Evolutionary conservation across 805 yeast genomes (phyloP), one percentile per base, ranked within the genome.

Genomic region (Metschnikowia kunwiensis): DNA sequence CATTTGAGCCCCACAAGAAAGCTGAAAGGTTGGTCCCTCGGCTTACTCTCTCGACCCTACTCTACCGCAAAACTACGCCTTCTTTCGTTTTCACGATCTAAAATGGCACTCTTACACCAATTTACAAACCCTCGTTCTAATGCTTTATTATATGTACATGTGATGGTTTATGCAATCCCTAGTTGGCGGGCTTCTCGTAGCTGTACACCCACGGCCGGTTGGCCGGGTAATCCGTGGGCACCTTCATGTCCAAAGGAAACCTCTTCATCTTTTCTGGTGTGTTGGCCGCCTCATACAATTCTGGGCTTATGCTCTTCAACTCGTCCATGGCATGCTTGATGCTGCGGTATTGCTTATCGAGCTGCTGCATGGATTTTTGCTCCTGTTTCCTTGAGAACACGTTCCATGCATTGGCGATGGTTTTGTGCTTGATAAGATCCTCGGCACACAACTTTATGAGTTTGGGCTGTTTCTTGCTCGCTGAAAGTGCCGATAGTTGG

Each of bases 201-300:
- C 78, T 75, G 51, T 75, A 75, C 38, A 79, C 78, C 97, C 97
- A 89, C 13, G 84, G 70, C 42, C 74, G 72, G 52, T 76, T 78
- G 13, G 97, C 84, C 10, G 98, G 98, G 43, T 70, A 86, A 38
- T 88, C 91, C 1, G 95, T 83, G 14, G 98, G 98, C 7, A 86
- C 78, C 54, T 93, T 78, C 58, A 86, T 58, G 54, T 91, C 96
- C 50, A 85, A 63, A 5, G 95, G 91, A 59, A 86, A 88, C 51
- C 87, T 68, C 48, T 75, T 74, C 34, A 70, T 70, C 28, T 60
- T 59, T 47, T 82, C 82, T 32, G 67, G 63, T 20, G 59, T 58
- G 50, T 77, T 80, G 8, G 96, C 94, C 21, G 67, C 68, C 35
- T 69, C 73, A 50, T 69, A 88, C 34, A 91, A 65, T 30, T 63